Evolutionary conservation across 345 rosid species (phyloP), one percentile per base, ranked within the genome.

Genomic region (Orychophragmus violaceus): DNA sequence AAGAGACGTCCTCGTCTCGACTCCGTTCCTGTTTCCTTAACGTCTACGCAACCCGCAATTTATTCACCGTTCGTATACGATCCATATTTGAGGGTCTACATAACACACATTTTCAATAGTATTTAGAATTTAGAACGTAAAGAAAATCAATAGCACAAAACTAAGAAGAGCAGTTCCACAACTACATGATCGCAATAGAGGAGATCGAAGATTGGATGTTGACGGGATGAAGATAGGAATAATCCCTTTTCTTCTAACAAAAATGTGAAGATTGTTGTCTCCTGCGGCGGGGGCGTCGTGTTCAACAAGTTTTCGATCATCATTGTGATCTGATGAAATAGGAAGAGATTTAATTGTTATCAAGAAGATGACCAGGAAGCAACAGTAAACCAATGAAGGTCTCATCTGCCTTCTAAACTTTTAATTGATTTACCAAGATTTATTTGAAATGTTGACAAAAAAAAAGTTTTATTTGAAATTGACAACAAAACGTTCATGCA

Each of bases 211-310:
- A 32, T 6, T 14, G 8, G 55, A 44, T 18, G 71, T 55, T n/a
- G 71, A 66, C 25, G 52, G 52, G 61, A 53, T 53, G 30, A 53
- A 8, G 11, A 66, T 66, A 18, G 61, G 52, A 28, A 66, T 53
- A 3, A 53, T 37, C 21, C 52, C 70, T 52, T 28, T 56, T 67
- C 55, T 67, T 56, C 30, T 67, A 21, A 44, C 45, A 28, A 66
- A 54, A 28, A 55, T 6, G 32, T 55, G 54, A 66, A 66, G 45
- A 46, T 56, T 30, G 45, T 8, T 39, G 51, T 35, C 8, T 25
- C 19, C n/a, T 8, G 32, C 8, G 32, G 8, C 6, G 29, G 29
- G n/a, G 8, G 2, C 3, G 5, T 36, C 59, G 37, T 51, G 59
- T 28, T 37, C 51, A 17, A 36, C 50, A 65, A 52, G 60, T 52